Evolutionary conservation across 805 yeast genomes (phyloP).

Genomic region (Spathaspora arborariae): DNA sequence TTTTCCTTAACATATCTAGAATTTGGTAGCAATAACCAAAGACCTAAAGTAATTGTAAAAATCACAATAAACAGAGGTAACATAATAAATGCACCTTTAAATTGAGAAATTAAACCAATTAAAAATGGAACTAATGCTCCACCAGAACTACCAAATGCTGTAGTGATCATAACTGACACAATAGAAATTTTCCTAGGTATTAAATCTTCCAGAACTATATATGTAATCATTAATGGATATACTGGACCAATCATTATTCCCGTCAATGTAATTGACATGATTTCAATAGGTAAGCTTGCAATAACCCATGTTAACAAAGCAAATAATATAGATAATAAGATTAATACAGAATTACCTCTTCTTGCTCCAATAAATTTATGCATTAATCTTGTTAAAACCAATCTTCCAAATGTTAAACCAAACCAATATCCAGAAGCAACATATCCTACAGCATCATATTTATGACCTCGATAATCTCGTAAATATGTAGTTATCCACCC

Average conservation of each 20-base stretch:
- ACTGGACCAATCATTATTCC: conserved; percentile 68
- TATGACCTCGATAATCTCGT: conserved; percentile 46
- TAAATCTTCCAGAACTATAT: conserved; percentile 38
- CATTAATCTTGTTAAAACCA: conserved; percentile 41
- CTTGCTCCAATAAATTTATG: conserved; percentile 41
- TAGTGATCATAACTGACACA: conserved; percentile 46
- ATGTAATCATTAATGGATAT: conserved; percentile 49
- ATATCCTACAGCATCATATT: conserved; percentile 46
- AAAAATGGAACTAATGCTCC: conserved; percentile 54
- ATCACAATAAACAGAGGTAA: conserved; percentile 45
- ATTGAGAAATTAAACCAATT: conserved; percentile 48
- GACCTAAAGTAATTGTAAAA: conserved; percentile 26
- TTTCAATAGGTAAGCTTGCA: conserved; percentile 41
- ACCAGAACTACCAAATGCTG: conserved; percentile 56
- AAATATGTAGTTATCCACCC: conserved; percentile 70
- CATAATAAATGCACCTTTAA: conserved; percentile 44
- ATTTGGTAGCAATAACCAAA: conserved; percentile 43
- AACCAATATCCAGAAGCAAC: conserved; percentile 71
- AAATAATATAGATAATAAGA: conserved; percentile 31
- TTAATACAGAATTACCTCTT: conserved; percentile 37
- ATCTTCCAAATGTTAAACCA: conserved; percentile 64
- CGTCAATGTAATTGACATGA: conserved; percentile 43
- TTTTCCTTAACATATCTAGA: conserved; percentile 1
- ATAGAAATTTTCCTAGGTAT: conserved; percentile 52
- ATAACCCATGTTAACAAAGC: conserved; percentile 46